These are phyloP conservation scores for Plicaturopsis crispa DNA, from an alignment of 768 basidiomycete species.

Conservation along the genomic window DNA sequence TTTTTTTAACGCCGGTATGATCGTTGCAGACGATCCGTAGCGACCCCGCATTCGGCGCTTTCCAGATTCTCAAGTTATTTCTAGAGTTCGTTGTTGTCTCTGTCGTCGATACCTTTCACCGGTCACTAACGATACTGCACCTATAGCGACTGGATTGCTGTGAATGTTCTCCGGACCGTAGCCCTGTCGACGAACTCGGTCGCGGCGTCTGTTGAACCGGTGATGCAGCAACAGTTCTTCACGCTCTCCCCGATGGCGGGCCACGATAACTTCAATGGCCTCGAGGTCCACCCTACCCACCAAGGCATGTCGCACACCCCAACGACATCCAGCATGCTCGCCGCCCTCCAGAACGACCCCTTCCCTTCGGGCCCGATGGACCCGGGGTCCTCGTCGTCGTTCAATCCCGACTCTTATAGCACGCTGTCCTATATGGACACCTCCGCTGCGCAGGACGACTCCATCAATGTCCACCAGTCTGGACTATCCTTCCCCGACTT, in stretches of 20 bases:
- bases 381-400: slow-evolving; percentile 43
- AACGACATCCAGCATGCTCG: slow-evolving; percentile 87
- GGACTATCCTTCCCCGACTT: slow-evolving; percentile 70
- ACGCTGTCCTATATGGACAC: slow-evolving; percentile 75
- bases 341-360: slow-evolving; percentile 72
- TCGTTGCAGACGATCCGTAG: slow-evolving; percentile 91
- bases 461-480: slow-evolving; percentile 50
- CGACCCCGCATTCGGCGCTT: slow-evolving; percentile 87
- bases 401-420: slow-evolving; percentile 63
- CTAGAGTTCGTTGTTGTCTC: slow-evolving; percentile 60
- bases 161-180: slow-evolving; percentile 81
- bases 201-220: slow-evolving; percentile 85
- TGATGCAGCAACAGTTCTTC: slow-evolving; percentile 88
- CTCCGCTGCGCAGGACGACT: slow-evolving; percentile 54
- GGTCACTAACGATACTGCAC: slow-evolving; percentile 12
- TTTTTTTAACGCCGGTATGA: no score
- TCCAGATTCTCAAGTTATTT: slow-evolving; percentile 88
- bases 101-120: no score
- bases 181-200: slow-evolving; percentile 88
- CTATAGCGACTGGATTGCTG: slow-evolving; percentile 89
- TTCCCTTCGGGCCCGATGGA: slow-evolving; percentile 65
- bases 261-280: slow-evolving; percentile 65
- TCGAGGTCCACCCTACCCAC: slow-evolving; percentile 50
- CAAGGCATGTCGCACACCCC: slow-evolving; percentile 74
- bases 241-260: slow-evolving; percentile 85